Evolutionary conservation across 75 land plant species (phyloP).

Genomic region (Picea sitchensis): DNA sequence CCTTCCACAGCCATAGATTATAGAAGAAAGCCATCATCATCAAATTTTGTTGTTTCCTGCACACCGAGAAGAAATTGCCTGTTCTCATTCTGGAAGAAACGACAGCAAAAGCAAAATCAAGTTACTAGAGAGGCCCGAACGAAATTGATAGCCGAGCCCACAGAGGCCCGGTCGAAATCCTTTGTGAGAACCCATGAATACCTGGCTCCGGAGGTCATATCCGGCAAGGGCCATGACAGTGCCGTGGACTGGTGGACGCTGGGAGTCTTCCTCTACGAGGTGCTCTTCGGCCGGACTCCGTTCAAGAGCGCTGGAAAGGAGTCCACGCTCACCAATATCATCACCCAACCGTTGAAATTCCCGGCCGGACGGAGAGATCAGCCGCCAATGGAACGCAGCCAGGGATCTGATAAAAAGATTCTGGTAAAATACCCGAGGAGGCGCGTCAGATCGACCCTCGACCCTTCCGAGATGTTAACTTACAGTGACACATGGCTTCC

Average conservation of each 20-base stretch:
- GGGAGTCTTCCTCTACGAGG: slow-evolving; percentile 74
- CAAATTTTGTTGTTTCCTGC: neutral
- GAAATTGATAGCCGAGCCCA: no score
- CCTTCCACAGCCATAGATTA: neutral
- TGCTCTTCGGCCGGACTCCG: slow-evolving; percentile 70
- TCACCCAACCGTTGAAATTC: slow-evolving; percentile 30
- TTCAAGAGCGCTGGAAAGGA: no score
- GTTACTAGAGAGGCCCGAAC: neutral
- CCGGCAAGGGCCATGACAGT: slow-evolving; percentile 62
- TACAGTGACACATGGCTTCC: no score
- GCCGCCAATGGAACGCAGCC: slow-evolving; percentile 27
- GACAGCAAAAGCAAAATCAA: neutral
- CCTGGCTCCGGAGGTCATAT: slow-evolving; percentile 74
- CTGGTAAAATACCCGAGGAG: slow-evolving; percentile 30
- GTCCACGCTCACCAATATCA: slow-evolving; percentile 57
- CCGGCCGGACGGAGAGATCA: neutral
- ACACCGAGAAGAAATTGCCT: neutral
- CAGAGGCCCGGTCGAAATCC: slow-evolving; percentile 45
- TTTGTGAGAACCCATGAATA: slow-evolving; percentile 92
- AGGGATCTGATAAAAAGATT: slow-evolving; percentile 36
- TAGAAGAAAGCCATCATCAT: slow-evolving; percentile 10
- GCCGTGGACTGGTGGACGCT: slow-evolving; percentile 90
- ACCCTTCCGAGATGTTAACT: no score
- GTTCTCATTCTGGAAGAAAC: neutral
- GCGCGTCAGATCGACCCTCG: slow-evolving; percentile 19